phyloP scores from a whole-genome alignment of 2,329 filamentous ascomycete species.

The Microdochium nivale region DNA sequence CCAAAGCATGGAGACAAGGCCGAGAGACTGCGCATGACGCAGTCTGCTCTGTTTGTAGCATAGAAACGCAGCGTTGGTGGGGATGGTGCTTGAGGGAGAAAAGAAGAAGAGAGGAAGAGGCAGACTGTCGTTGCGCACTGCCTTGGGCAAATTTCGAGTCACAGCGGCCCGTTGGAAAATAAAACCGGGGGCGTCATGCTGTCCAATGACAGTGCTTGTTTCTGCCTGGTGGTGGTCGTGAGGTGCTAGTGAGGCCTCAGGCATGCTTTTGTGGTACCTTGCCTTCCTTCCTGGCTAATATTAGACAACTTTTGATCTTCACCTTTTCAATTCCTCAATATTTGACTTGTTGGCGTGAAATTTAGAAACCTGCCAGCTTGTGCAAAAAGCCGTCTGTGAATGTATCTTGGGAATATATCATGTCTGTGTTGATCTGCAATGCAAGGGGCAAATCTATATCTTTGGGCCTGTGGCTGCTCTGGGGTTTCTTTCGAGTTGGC shows the following conservation, averaged over 20 bases:
- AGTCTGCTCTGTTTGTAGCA: conserved; percentile 66
- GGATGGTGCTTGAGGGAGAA: conserved; percentile 63
- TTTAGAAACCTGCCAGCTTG: too few species aligned
- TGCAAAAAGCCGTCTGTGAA: too few species aligned
- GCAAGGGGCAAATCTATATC: too few species aligned
- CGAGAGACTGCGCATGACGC: conserved; percentile 12
- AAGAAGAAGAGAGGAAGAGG: conserved; percentile 24
- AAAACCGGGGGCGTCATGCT: not conserved
- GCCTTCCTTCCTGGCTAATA: too few species aligned
- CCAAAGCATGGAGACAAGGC: conserved; percentile 26
- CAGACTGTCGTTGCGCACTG: conserved; percentile 5
- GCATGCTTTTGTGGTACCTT: not conserved
- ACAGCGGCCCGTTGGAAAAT: conserved; percentile 1
- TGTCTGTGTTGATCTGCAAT: too few species aligned
- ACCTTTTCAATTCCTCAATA: too few species aligned
- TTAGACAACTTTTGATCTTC: too few species aligned
- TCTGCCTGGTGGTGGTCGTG: not conserved
- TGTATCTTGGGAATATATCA: too few species aligned
- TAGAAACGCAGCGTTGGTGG: conserved; percentile 93
- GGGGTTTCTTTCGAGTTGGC: too few species aligned
- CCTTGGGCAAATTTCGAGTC: conserved; percentile 9
- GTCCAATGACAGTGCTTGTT: not conserved
- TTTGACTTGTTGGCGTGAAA: too few species aligned
- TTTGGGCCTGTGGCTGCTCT: too few species aligned
- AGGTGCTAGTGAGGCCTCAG: not conserved